phyloP scores from a whole-genome alignment of 257 asterid species.

The Nicotiana paniculata region DNA sequence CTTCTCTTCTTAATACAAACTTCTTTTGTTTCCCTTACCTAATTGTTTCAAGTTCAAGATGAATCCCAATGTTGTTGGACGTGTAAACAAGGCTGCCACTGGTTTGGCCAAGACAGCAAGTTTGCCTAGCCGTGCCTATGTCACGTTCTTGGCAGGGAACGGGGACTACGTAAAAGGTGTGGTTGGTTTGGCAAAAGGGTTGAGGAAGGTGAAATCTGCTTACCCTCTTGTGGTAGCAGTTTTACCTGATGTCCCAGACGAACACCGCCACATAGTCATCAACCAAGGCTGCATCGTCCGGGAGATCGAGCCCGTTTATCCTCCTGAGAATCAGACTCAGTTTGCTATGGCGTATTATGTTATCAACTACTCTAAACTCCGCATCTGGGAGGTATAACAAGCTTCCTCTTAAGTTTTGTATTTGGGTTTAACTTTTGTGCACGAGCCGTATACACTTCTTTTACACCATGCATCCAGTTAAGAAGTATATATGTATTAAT shows the following conservation, averaged over 20 bases:
- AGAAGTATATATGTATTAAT: too few species aligned
- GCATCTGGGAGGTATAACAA: not conserved
- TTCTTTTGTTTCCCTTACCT: not conserved
- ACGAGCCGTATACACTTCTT: too few species aligned
- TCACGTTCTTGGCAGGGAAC: slow-evolving; percentile 1
- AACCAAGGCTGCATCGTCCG: not conserved
- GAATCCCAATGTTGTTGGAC: not conserved
- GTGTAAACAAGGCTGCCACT: not conserved
- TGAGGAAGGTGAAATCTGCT: not conserved
- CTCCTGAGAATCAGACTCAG: not conserved
- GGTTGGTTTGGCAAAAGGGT: slow-evolving; percentile 8
- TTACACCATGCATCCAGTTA: too few species aligned
- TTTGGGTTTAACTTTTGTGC: too few species aligned
- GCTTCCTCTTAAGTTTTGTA: too few species aligned
- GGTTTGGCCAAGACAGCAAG: not conserved
- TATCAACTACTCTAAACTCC: slow-evolving; percentile 3
- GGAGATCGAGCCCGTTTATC: slow-evolving; percentile 1
- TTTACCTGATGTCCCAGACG: slow-evolving; percentile 4
- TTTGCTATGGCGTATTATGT: slow-evolving; percentile 5
- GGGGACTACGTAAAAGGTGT: slow-evolving; percentile 4
- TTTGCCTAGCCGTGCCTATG: not conserved
- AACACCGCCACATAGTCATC: not conserved
- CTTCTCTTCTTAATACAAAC: not conserved
- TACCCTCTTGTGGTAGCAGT: slow-evolving; percentile 4
- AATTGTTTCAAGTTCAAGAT: not conserved